Evolutionary conservation across 2,329 filamentous ascomycete genomes (phyloP), one percentile per base, ranked within the genome.

Genomic region (Waltergamsia citrina): DNA sequence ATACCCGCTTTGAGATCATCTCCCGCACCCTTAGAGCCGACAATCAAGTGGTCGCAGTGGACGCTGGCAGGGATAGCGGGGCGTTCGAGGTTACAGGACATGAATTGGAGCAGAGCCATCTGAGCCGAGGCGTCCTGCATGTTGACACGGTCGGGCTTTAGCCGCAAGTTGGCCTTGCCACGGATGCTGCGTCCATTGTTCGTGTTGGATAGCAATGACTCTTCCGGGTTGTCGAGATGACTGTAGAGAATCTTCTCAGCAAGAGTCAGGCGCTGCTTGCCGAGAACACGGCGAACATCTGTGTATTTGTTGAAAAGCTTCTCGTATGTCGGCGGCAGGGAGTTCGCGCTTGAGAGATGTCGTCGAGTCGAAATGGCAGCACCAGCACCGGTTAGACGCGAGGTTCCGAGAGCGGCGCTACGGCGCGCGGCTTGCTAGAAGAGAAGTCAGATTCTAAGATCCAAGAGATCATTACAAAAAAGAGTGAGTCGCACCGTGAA

Each of bases 121-220:
- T 98, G 92, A 6, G 92, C 92, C 20, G 86, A 94, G 11, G 92
- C 92, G 67, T 98, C 92, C 63, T 98, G 92, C 92, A 98, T 98
- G 43, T 93, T 93, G 47, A 96, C 92, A 34, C 92, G 78, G 59
- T 98, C 92, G 16, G 92, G 92, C 62, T 94, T 94, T 59, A 98
- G 81, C 67, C 94, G 94, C 61, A 98, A 71, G 56, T 94, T 96
- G 33, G 87, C 88, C 52, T 78, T 78, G 45, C 90, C 90, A 27
- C 92, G 78, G 41, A 98, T 81, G 50, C 81, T 74, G 33, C 74
- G 74, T 45, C 88, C 90, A 71, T 88, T 85, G 59, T 85, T 74
- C 32, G 88, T 95, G 51, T 78, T 77, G 34, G 74, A 77, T 40
- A 94, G 69, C 34, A 98, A 74, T 24, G 86, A 88, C 57, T 94